Evolutionary conservation across 2,329 filamentous ascomycete genomes (phyloP), one percentile per base, ranked within the genome.

Genomic region (Canariomyces notabilis): DNA sequence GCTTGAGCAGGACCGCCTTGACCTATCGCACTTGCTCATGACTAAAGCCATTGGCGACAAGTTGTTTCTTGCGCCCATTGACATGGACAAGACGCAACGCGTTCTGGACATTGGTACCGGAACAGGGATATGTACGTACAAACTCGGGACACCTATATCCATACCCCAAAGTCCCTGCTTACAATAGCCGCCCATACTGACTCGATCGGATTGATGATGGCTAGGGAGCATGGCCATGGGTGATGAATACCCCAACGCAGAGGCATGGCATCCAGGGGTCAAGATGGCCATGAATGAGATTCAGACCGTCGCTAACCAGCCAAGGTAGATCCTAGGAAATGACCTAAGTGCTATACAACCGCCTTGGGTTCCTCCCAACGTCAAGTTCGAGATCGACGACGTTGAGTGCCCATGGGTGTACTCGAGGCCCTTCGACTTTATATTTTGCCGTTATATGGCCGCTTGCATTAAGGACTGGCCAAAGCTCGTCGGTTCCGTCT

Each of bases 291-390:
- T 32, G 3, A 1, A 37, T 62, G 70, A 15, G 74, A 64, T 53
- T 67, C 66, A 57, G 72, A 76, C 49, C 64, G 73, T 37, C 6
- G 31, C 12, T 14, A 29, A 19, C 26, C n/a, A n/a, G n/a, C n/a
- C n/a, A n/a, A n/a, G n/a, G n/a, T n/a, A 61, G 57, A 45, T 64
- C 11, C 26, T 61, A 1, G 61, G 60, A 11, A 61, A 62, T 23
- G 60, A 64, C n/a, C 46, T 63, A 15, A 64, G 61, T 35, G 51
- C 63, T 4, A 58, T 61, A 15, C 61, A 63, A 35, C 59, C 61
- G 1, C 16, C 48, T 5, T 64, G 56, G 57, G 55, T 61, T 2
- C 61, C 61, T 0, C 62, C 58, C 19, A 66, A 65, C 29, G 56
- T 65, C 43, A 61, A 59, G 36, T 67, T 67, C 41, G 59, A 64